A percentile compares a stretch with the other conserved stretches of the same genome.
Evolutionary conservation across 345 rosid genomes (phyloP).

Genomic region (Pistacia atlantica): DNA sequence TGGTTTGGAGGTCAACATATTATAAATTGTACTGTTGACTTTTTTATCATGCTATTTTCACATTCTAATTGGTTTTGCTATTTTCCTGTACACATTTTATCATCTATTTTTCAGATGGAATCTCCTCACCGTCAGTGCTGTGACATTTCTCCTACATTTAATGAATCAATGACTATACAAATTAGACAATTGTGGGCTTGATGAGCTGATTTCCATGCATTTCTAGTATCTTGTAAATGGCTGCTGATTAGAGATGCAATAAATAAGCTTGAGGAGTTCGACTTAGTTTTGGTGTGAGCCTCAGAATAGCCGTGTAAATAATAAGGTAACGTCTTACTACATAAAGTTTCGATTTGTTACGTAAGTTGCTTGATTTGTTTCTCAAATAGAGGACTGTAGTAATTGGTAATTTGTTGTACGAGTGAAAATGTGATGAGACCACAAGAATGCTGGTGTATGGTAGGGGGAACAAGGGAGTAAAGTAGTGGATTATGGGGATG

Average conservation of each 20-base stretch:
- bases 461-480: too few relatives aligned
- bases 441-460: too few relatives aligned
- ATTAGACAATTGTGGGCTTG: constrained; percentile 57
- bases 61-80: not conserved
- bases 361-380: not conserved
- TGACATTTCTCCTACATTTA: constrained; percentile 46
- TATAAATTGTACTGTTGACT: not conserved
- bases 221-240: constrained; percentile 25
- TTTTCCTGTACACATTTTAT: not conserved
- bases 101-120: constrained; percentile 42
- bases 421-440: too few relatives aligned
- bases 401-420: not conserved
- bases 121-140: constrained; percentile 78
- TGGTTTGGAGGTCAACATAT: not conserved
- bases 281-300: not conserved
- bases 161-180: constrained; percentile 56
- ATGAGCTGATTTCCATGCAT: constrained; percentile 71
- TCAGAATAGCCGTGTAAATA: not conserved
- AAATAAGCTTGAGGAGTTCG: constrained; percentile 15
- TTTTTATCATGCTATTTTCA: not conserved
- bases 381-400: not conserved
- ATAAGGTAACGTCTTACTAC: constrained; percentile 7
- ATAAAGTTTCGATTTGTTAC: too few relatives aligned
- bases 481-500: too few relatives aligned
- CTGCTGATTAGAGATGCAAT: constrained; percentile 14